These are phyloP conservation scores for Salix arbutifolia DNA, from an alignment of 345 rosid species.

Conservation along the genomic window DNA sequence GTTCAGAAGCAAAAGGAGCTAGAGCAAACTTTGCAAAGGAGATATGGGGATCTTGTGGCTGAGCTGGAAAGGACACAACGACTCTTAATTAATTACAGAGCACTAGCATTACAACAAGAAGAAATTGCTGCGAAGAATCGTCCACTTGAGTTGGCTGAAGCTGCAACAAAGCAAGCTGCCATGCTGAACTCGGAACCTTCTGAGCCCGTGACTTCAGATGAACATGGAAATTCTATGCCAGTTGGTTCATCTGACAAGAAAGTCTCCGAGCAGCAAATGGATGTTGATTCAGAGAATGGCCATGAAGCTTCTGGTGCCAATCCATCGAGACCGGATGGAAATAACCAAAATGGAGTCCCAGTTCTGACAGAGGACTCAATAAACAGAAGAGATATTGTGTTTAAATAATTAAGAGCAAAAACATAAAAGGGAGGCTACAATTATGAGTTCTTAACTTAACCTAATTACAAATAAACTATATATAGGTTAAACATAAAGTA, in stretches of 20 bases:
- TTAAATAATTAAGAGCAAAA: too few relatives aligned
- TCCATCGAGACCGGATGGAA: neutral
- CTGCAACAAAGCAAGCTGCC: slow-evolving; percentile 23
- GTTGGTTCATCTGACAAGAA: slow-evolving; percentile 15
- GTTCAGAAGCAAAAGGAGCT: slow-evolving; percentile 87
- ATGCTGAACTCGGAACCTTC: slow-evolving; percentile 16
- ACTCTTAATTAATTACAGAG: slow-evolving; percentile 40
- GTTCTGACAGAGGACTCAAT: neutral
- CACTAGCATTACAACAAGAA: slow-evolving; percentile 49
- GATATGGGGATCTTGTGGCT: slow-evolving; percentile 53
- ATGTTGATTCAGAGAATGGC: slow-evolving; percentile 16
- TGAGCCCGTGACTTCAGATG: slow-evolving; percentile 20
- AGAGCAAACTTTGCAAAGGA: slow-evolving; percentile 63
- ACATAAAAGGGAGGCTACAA: too few relatives aligned
- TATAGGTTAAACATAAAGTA: too few relatives aligned
- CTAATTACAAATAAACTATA: too few relatives aligned
- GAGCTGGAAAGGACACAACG: slow-evolving; percentile 45
- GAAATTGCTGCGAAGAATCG: slow-evolving; percentile 40
- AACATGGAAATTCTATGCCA: slow-evolving; percentile 13
- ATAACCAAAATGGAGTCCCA: slow-evolving; percentile 3
- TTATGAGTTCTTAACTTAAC: too few relatives aligned
- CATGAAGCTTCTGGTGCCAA: neutral
- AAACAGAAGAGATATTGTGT: neutral
- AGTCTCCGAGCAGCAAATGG: slow-evolving; percentile 13
- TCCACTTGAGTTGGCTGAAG: slow-evolving; percentile 27